Evolutionary conservation across 306 rosid genomes (phyloP), one percentile per base, ranked within the genome.

Genomic region (Ceratonia siliqua): DNA sequence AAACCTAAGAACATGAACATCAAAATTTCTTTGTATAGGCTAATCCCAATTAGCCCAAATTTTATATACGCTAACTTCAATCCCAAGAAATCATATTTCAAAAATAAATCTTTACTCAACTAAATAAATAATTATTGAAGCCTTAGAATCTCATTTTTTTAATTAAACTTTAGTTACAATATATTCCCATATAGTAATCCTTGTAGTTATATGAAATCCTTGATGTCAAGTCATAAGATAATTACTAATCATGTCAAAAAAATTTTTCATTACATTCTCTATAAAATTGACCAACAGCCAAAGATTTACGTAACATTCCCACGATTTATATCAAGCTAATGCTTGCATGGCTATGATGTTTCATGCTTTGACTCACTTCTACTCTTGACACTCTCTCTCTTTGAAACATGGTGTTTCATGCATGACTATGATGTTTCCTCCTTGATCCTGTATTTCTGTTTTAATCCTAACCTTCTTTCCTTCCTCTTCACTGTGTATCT

Each of bases 381-480:
- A 14, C 54, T 64, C 35, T 42, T 14, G 21, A 62, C 8, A 30
- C 17, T 35, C 49, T 59, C 1, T 39, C 41, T 59, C 35, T 57
- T 30, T 82, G 52, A 48, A 68, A 30, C 49, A 13, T 64, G 61
- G 17, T 58, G 13, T n/a, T n/a, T n/a, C n/a, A 75, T 20, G 21
- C 14, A 3, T 45, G 57, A 27, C 27, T 42, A 17, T 41, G 2
- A 43, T 35, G n/a, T n/a, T n/a, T n/a, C n/a, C n/a, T n/a, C n/a
- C n/a, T n/a, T n/a, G n/a, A n/a, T n/a, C n/a, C n/a, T 12, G 15
- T 24, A 27, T 38, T 3, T 68, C 78, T 54, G 21, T 25, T 63
- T 79, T 62, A 65, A 70, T 64, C 36, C 25, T 39, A 50, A 67
- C 38, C 66, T 13, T 50, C 33, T 63, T 63, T 77, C 9, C 18